Percentiles rank a stretch among this genome's conserved stretches.
These are phyloP conservation scores for Galeopsis tetrahit DNA, from an alignment of 257 asterid species.

Conservation along the genomic window DNA sequence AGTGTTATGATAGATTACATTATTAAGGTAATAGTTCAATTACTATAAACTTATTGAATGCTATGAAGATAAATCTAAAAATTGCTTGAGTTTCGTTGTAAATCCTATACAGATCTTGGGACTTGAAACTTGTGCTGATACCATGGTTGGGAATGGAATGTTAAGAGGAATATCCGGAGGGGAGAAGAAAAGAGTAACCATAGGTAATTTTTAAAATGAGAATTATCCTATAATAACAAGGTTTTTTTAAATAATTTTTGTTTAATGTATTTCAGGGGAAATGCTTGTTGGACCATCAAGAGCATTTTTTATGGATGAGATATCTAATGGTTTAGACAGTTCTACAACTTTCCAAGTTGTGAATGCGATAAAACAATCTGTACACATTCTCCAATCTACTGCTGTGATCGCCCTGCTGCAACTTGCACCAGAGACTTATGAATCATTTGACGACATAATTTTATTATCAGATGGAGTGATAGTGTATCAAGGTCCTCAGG, in stretches of 20 bases:
- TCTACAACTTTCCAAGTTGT: constrained; percentile 82
- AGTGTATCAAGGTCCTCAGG: constrained; percentile 86
- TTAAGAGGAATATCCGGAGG: constrained; percentile 86
- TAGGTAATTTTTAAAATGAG: constrained; percentile 44
- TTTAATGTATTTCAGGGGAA: constrained; percentile 55
- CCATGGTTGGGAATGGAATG: constrained; percentile 79
- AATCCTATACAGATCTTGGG: constrained; percentile 54
- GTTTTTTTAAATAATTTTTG: not conserved
- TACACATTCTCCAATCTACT: constrained; percentile 80
- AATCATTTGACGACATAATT: constrained; percentile 75
- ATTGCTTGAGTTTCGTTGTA: not conserved
- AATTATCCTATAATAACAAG: not conserved
- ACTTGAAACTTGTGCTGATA: constrained; percentile 80
- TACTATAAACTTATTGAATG: not conserved
- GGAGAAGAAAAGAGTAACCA: constrained; percentile 72
- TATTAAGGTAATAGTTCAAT: constrained; percentile 55
- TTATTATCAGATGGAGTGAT: constrained; percentile 70
- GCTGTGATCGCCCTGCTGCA: constrained; percentile 77
- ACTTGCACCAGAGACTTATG: constrained; percentile 81
- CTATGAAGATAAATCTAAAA: not conserved
- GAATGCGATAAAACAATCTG: constrained; percentile 62
- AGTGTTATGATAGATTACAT: constrained; percentile 72
- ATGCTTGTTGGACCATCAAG: constrained; percentile 86
- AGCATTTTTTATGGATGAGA: constrained; percentile 89
- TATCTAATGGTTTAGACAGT: constrained; percentile 86